These are phyloP conservation scores for Acanthochlamys bracteata DNA, from an alignment of 106 monocot species.

Conservation along the genomic window DNA sequence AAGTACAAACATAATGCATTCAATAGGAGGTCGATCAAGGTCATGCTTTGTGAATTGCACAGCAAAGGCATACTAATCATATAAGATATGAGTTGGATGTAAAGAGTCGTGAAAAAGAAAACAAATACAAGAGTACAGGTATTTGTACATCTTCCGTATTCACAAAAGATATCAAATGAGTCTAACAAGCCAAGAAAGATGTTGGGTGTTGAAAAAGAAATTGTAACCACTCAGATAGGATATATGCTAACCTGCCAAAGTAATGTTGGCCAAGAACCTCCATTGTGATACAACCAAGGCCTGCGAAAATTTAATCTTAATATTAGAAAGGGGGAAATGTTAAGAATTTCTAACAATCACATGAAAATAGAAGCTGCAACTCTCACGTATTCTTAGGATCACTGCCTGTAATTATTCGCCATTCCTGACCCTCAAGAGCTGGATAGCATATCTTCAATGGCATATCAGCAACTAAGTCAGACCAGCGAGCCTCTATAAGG, in stretches of 20 bases:
- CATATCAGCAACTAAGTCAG: constrained; percentile 95
- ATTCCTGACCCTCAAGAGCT: constrained; percentile 90
- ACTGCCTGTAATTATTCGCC: constrained; percentile 93
- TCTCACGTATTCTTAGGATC: constrained; percentile 96
- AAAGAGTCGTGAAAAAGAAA: too few species aligned
- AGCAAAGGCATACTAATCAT: too few species aligned
- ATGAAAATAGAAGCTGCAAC: not conserved
- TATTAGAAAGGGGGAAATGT: not conserved
- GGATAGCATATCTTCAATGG: constrained; percentile 99
- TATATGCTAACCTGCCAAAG: constrained; percentile 84
- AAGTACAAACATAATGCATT: too few species aligned
- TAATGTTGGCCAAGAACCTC: constrained; percentile 97
- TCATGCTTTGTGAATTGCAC: too few species aligned
- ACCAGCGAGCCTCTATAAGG: constrained; percentile 88
- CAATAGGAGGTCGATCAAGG: too few species aligned
- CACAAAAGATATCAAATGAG: too few species aligned
- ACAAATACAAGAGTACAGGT: too few species aligned
- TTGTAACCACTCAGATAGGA: not conserved
- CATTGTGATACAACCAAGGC: constrained; percentile 99
- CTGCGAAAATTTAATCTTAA: constrained; percentile 23
- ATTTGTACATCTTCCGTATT: too few species aligned
- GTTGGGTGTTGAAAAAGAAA: too few species aligned
- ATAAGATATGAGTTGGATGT: too few species aligned
- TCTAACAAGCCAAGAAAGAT: too few species aligned
- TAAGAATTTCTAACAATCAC: not conserved